Evolutionary conservation across 2,329 filamentous ascomycete genomes (phyloP).

Genomic region (Colletotrichum orchidophilum): DNA sequence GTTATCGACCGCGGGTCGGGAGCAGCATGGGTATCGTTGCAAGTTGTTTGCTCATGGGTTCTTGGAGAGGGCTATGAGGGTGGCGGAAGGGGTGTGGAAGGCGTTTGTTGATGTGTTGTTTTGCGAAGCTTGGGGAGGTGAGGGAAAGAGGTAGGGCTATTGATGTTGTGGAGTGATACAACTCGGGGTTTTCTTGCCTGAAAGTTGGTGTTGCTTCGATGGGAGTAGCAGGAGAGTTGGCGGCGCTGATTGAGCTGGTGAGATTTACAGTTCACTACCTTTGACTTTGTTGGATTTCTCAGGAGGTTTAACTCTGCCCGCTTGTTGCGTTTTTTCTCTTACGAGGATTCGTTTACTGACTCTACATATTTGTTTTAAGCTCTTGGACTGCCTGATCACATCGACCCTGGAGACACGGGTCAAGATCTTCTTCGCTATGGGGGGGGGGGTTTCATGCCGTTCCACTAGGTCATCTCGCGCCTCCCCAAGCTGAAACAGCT

Average conservation of each 20-base stretch:
- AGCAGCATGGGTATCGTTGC: conserved; percentile 6
- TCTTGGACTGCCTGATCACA: conserved; percentile 39
- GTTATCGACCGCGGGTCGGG: conserved; percentile 32
- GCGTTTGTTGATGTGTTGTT: conserved; percentile 51
- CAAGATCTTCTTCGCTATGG: conserved; percentile 36
- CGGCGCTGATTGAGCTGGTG: not conserved
- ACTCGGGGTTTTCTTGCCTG: not conserved
- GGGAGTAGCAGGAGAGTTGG: too few species aligned
- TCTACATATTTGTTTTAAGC: too few species aligned
- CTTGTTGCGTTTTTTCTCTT: too few species aligned
- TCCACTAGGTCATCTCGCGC: not conserved
- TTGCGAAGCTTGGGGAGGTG: conserved; percentile 47
- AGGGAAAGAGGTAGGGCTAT: conserved; percentile 15
- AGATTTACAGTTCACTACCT: conserved; percentile 34
- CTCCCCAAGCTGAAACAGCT: not conserved
- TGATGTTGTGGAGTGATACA: conserved; percentile 40
- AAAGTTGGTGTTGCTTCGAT: too few species aligned
- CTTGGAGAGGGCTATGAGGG: conserved; percentile 35
- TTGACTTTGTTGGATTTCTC: conserved; percentile 43
- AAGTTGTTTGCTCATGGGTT: conserved; percentile 35
- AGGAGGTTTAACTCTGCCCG: not conserved
- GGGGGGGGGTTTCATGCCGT: conserved; percentile 2
- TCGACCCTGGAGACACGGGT: conserved; percentile 40
- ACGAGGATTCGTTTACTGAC: too few species aligned
- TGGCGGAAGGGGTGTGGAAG: conserved; percentile 41